These are phyloP conservation scores for Pseudocercospora crystallina DNA, from an alignment of 2,329 filamentous ascomycete genomes.

Conservation along the genomic window DNA sequence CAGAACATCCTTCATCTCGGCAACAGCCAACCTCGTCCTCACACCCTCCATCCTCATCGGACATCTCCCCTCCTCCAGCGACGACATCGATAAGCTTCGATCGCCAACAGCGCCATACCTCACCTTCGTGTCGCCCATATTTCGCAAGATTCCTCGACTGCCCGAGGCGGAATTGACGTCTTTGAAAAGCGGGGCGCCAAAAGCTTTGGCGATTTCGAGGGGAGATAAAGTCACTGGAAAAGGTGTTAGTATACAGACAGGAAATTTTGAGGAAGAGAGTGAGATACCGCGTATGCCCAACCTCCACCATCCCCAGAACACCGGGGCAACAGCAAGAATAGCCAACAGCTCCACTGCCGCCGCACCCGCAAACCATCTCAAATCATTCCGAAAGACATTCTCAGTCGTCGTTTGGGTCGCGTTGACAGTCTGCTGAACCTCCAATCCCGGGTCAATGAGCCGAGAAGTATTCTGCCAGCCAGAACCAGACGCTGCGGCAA, in stretches of 20 bases:
- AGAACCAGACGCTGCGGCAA: background rate
- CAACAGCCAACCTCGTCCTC: background rate
- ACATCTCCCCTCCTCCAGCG: background rate
- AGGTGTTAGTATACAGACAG: background rate
- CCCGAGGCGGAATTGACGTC: conserved; percentile 1
- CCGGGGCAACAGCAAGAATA: conserved; percentile 11
- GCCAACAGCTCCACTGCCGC: conserved; percentile 12
- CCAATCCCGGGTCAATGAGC: conserved; percentile 9
- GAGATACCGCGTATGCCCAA: background rate
- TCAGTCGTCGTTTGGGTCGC: conserved; percentile 10
- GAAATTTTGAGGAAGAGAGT: background rate
- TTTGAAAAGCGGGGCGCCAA: conserved; percentile 1
- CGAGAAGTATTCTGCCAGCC: no score
- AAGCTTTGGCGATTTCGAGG: conserved; percentile 4
- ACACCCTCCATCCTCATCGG: background rate
- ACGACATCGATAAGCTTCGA: background rate
- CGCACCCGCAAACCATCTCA: conserved; percentile 18
- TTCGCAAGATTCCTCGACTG: conserved; percentile 2
- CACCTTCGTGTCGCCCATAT: conserved; percentile 2
- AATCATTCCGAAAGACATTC: conserved; percentile 19
- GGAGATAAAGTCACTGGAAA: background rate
- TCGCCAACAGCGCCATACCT: background rate
- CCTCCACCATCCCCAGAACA: conserved; percentile 22
- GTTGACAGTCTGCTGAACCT: conserved; percentile 1
- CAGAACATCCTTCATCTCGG: conserved; percentile 1